These are phyloP conservation scores for Warburgia ugandensis DNA, from an alignment of 164 flowering plant species.

Conservation along the genomic window DNA sequence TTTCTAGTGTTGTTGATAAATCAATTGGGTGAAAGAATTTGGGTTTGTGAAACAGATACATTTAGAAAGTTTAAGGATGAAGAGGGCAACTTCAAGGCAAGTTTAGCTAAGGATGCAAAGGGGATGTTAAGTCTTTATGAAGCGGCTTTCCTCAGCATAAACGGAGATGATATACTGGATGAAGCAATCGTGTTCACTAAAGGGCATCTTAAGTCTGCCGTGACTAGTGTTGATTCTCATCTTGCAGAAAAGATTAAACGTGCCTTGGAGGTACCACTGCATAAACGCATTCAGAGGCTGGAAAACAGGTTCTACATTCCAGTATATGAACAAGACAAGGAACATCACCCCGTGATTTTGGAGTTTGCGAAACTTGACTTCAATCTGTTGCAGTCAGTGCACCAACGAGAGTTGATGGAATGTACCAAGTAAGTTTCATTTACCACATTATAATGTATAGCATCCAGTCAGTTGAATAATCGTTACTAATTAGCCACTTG, in stretches of 20 bases:
- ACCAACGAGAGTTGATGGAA: slow-evolving; percentile 31
- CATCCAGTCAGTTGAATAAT: neutral
- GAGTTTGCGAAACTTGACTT: slow-evolving; percentile 38
- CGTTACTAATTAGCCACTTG: neutral
- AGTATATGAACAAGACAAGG: slow-evolving; percentile 1
- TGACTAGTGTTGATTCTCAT: slow-evolving; percentile 5
- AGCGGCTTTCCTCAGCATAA: slow-evolving; percentile 23
- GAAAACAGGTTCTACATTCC: slow-evolving; percentile 17
- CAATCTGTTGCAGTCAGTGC: slow-evolving; percentile 21
- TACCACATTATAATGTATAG: neutral
- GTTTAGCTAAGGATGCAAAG: slow-evolving; percentile 10
- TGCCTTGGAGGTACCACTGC: slow-evolving; percentile 30
- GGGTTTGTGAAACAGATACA: slow-evolving; percentile 22
- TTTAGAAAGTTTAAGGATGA: slow-evolving; percentile 27
- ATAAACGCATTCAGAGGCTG: slow-evolving; percentile 34
- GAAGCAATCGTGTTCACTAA: slow-evolving; percentile 21
- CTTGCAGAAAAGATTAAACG: slow-evolving; percentile 12
- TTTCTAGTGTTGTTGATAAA: too few relatives aligned
- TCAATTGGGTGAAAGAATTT: too few relatives aligned
- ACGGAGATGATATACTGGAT: slow-evolving; percentile 46
- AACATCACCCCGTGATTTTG: slow-evolving; percentile 10
- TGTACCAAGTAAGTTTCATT: slow-evolving; percentile 27
- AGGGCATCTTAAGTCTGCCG: neutral
- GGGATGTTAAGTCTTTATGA: slow-evolving; percentile 31
- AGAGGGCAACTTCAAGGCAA: slow-evolving; percentile 19